phyloP scores from a whole-genome alignment of 768 basidiomycete species.

The Pleurotus sapidus region DNA sequence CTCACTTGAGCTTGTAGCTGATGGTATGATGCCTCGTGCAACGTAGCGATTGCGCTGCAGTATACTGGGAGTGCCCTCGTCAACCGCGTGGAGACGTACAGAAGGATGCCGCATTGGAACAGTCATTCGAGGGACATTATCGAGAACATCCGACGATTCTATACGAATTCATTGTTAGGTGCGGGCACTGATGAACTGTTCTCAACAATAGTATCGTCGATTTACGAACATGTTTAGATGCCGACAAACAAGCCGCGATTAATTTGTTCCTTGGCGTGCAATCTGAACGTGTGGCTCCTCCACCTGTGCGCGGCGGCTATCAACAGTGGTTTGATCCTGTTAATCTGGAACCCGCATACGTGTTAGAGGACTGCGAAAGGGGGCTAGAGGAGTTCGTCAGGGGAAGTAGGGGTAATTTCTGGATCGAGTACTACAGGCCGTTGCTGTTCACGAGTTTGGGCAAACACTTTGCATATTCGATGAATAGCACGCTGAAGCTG shows the following conservation, averaged over 20 bases:
- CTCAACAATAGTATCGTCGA: too few species aligned
- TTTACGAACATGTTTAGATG: slow-evolving; percentile 48
- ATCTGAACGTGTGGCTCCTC: slow-evolving; percentile 46
- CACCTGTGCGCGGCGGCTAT: slow-evolving; percentile 68
- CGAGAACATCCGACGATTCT: slow-evolving; percentile 92
- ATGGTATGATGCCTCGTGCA: slow-evolving; percentile 3
- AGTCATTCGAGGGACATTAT: slow-evolving; percentile 96
- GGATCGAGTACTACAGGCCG: slow-evolving; percentile 89
- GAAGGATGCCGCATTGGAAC: slow-evolving; percentile 95
- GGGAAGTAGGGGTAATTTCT: slow-evolving; percentile 65
- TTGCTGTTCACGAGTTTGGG: slow-evolving; percentile 79
- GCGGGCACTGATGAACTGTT: not conserved
- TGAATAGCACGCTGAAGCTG: slow-evolving; percentile 84
- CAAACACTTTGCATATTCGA: slow-evolving; percentile 90
- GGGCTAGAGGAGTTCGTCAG: slow-evolving; percentile 58
- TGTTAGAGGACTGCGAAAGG: slow-evolving; percentile 58
- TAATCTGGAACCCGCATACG: slow-evolving; percentile 67
- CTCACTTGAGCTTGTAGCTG: not conserved
- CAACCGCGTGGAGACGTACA: slow-evolving; percentile 93
- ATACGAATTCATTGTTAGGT: slow-evolving; percentile 92
- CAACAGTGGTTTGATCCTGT: slow-evolving; percentile 81
- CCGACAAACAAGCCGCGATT: slow-evolving; percentile 96
- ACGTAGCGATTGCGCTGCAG: slow-evolving; percentile 84
- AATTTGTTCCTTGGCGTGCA: slow-evolving; percentile 92
- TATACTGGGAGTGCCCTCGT: slow-evolving; percentile 97